These are phyloP conservation scores for Eremochloa ophiuroides DNA, from an alignment of 176 grass and related monocot species.

Conservation along the genomic window DNA sequence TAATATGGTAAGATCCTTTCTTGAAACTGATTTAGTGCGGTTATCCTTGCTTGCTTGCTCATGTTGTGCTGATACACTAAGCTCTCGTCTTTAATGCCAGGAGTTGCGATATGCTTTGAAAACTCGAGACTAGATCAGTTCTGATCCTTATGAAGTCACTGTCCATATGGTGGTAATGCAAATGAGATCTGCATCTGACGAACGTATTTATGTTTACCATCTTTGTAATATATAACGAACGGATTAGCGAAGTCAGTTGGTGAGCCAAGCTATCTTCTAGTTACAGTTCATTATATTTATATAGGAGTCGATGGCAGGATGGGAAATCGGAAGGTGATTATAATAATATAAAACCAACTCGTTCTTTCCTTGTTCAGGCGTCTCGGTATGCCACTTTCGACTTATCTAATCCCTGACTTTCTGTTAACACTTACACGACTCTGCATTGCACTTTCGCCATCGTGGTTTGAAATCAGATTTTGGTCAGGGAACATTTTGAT, in stretches of 20 bases:
- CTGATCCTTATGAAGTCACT: background rate
- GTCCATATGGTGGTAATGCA: background rate
- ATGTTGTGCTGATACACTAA: background rate
- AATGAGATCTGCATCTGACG: background rate
- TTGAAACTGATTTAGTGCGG: background rate
- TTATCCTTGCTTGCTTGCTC: slow-evolving; percentile 8
- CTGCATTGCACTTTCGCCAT: no score
- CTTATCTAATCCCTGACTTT: background rate
- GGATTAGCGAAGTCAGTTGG: background rate
- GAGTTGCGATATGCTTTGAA: slow-evolving; percentile 49
- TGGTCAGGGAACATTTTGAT: no score
- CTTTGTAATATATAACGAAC: slow-evolving; percentile 25
- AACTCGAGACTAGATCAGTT: slow-evolving; percentile 33
- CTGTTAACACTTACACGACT: background rate
- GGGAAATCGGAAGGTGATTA: background rate
- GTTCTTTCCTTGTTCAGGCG: background rate
- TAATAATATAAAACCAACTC: background rate
- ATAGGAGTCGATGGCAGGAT: background rate
- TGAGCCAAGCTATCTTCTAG: background rate
- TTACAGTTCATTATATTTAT: background rate
- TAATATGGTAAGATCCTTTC: slow-evolving; percentile 41
- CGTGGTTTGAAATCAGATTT: no score
- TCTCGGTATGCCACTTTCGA: background rate
- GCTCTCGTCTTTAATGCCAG: slow-evolving; percentile 10
- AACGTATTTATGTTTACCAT: slow-evolving; percentile 15